Percentiles rank a stretch among this genome's conserved stretches.
phyloP scores from a whole-genome alignment of 805 yeast genomes.

The Spathaspora arborariae region DNA sequence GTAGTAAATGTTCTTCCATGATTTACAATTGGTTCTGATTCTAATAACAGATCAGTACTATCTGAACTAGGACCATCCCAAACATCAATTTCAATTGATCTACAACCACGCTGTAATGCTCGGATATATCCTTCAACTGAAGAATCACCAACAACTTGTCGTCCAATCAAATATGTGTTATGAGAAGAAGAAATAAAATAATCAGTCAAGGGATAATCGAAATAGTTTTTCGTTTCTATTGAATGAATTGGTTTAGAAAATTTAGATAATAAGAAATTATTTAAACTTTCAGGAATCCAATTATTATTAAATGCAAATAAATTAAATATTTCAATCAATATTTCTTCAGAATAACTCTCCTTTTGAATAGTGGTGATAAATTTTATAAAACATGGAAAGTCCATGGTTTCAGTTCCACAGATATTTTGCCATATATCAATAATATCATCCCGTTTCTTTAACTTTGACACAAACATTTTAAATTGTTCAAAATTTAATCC shows the following conservation, averaged over 20 bases:
- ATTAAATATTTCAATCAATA: conserved; percentile 25
- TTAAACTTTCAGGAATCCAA: conserved; percentile 27
- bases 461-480: conserved; percentile 62
- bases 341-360: conserved; percentile 33
- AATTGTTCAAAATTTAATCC: conserved; percentile 69
- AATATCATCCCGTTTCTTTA: conserved; percentile 68
- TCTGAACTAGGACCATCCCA: conserved; percentile 61
- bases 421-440: conserved; percentile 42
- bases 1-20: conserved; percentile 87
- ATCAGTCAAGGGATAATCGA: conserved; percentile 64
- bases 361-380: conserved; percentile 50
- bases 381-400: conserved; percentile 15
- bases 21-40: conserved; percentile 74
- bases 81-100: conserved; percentile 91
- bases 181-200: conserved; percentile 92
- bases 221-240: conserved; percentile 18
- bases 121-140: conserved; percentile 87
- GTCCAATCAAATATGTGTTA: conserved; percentile 84
- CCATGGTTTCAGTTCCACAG: conserved; percentile 19
- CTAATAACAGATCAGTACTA: background rate
- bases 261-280: conserved; percentile 33
- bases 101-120: conserved; percentile 85
- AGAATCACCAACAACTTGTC: conserved; percentile 83
- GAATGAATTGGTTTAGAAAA: conserved; percentile 16
- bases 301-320: conserved; percentile 18